Conservation (phyloP, 768 basidiomycete genomes). For the Leucocoprinus leucothites region DNA sequence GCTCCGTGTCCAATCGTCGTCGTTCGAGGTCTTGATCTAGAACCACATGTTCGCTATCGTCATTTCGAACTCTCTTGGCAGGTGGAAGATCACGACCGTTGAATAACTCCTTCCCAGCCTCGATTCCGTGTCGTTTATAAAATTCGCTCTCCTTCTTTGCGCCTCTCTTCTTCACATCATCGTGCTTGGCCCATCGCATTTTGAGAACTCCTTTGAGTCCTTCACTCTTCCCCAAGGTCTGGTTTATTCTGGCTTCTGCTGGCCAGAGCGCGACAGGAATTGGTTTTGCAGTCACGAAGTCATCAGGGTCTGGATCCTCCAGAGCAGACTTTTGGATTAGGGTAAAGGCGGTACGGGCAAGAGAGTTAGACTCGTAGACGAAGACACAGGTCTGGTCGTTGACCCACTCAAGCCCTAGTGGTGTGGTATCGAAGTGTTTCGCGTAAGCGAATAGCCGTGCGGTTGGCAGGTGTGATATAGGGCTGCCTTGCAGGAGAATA, state of each 20-base stretch:
- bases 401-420: slow-evolving; percentile 82
- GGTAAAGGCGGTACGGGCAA: slow-evolving; percentile 51
- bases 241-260: slow-evolving; percentile 72
- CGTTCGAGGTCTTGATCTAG: slow-evolving; percentile 31
- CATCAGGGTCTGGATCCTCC: slow-evolving; percentile 53
- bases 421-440: slow-evolving; percentile 71
- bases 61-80: slow-evolving; percentile 29
- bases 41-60: slow-evolving; percentile 17
- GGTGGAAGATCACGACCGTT: slow-evolving; percentile 33
- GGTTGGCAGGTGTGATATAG: slow-evolving; percentile 75
- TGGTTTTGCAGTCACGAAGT: slow-evolving; percentile 59
- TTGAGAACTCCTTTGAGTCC: slow-evolving; percentile 62
- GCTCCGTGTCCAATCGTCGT: slow-evolving; percentile 58
- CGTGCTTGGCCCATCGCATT: slow-evolving; percentile 73
- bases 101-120: slow-evolving; percentile 59
- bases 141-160: slow-evolving; percentile 73
- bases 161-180: slow-evolving; percentile 77
- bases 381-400: slow-evolving; percentile 81
- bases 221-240: slow-evolving; percentile 65
- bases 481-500: slow-evolving; percentile 65
- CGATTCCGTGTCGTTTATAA: slow-evolving; percentile 68
- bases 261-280: slow-evolving; percentile 79
- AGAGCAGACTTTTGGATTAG: slow-evolving; percentile 47
- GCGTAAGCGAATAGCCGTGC: slow-evolving; percentile 78
- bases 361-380: slow-evolving; percentile 58